Evolutionary conservation across 805 yeast species (phyloP).

Genomic region (Sugiyamaella smithiae): DNA sequence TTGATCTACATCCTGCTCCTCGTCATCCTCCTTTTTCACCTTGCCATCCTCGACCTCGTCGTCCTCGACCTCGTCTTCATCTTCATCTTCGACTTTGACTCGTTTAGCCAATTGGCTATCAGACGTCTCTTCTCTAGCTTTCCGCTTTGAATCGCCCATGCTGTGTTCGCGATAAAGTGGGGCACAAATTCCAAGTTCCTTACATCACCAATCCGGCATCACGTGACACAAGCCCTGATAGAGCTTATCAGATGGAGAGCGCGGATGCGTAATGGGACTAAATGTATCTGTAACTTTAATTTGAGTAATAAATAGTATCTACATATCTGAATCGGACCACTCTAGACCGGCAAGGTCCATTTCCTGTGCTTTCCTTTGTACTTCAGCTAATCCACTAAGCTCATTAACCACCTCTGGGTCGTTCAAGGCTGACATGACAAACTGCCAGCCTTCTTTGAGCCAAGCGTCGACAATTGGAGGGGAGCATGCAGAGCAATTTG

Average conservation of each 20-base stretch:
- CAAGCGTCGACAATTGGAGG: slow-evolving; percentile 51
- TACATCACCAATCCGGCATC: background rate
- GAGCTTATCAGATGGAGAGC: background rate
- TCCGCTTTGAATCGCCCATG: slow-evolving; percentile 32
- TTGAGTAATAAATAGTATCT: too few relatives aligned
- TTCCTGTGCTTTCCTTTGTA: slow-evolving; percentile 70
- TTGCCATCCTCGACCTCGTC: slow-evolving; percentile 3
- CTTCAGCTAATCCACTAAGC: slow-evolving; percentile 70
- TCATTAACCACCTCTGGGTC: slow-evolving; percentile 68
- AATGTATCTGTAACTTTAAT: too few relatives aligned
- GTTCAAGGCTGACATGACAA: slow-evolving; percentile 67
- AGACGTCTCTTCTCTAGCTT: slow-evolving; percentile 23
- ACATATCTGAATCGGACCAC: slow-evolving; percentile 31
- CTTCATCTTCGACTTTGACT: slow-evolving; percentile 19
- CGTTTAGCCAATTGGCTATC: slow-evolving; percentile 12
- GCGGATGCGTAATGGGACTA: background rate
- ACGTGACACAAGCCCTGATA: background rate
- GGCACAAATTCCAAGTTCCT: too few relatives aligned
- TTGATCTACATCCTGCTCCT: slow-evolving; percentile 7
- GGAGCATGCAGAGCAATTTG: slow-evolving; percentile 87
- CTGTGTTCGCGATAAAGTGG: too few relatives aligned
- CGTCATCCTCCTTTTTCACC: slow-evolving; percentile 4
- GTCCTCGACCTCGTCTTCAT: slow-evolving; percentile 19
- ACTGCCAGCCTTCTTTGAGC: slow-evolving; percentile 66
- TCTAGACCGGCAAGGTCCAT: slow-evolving; percentile 39